These are phyloP conservation scores for Wickerhamiella pararugosa DNA, from an alignment of 1,139 yeast genomes.

Conservation along the genomic window DNA sequence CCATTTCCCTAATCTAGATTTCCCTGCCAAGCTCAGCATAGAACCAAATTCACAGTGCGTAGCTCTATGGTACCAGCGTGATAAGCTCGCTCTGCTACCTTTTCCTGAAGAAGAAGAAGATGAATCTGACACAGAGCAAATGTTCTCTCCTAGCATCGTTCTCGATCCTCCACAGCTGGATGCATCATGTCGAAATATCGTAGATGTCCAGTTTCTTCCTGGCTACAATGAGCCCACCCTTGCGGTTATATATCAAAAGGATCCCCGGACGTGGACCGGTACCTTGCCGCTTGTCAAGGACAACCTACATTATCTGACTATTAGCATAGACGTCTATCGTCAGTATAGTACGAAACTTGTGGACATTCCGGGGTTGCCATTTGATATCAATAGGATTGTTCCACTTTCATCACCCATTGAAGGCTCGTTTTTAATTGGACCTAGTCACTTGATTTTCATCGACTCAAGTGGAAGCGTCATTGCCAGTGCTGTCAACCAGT, in stretches of 20 bases:
- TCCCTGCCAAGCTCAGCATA: constrained; percentile 37
- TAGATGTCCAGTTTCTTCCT: constrained; percentile 53
- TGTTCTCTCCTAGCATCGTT: constrained; percentile 28
- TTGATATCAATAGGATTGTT: constrained; percentile 49
- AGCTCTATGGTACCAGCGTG: constrained; percentile 48
- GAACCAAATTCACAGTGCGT: constrained; percentile 56
- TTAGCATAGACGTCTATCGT: constrained; percentile 51
- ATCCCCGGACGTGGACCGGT: constrained; percentile 65
- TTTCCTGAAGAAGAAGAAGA: constrained; percentile 31
- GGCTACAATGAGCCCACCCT: constrained; percentile 71
- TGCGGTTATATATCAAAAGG: constrained; percentile 49
- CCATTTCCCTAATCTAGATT: constrained; percentile 34
- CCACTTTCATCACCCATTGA: constrained; percentile 56
- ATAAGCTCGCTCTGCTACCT: constrained; percentile 61
- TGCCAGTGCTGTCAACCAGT: constrained; percentile 53
- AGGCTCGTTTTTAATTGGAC: constrained; percentile 59
- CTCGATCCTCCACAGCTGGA: constrained; percentile 44
- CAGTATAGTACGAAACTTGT: constrained; percentile 53
- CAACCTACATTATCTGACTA: constrained; percentile 40
- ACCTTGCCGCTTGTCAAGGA: constrained; percentile 45
- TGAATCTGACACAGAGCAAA: background rate
- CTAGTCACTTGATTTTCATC: constrained; percentile 63
- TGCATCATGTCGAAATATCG: constrained; percentile 42
- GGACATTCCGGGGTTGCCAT: constrained; percentile 53
- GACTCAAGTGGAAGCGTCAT: constrained; percentile 68